These are phyloP conservation scores for Fusarium graminum DNA, from an alignment of 2,329 filamentous ascomycete genomes.

Conservation along the genomic window DNA sequence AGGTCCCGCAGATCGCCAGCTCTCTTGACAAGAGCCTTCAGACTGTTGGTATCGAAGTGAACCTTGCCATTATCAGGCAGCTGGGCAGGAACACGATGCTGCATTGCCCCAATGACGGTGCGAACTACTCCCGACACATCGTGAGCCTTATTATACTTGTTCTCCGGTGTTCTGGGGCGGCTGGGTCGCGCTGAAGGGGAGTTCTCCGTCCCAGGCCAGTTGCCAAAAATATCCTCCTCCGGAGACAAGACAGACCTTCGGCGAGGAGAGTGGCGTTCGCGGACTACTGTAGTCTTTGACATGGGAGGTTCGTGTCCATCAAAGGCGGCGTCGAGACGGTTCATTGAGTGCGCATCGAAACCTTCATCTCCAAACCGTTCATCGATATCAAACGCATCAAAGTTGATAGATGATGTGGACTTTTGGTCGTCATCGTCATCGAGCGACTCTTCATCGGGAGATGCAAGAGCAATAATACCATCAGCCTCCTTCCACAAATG, in stretches of 20 bases:
- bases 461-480: slow-evolving; percentile 87
- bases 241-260: slow-evolving; percentile 74
- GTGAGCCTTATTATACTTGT: slow-evolving; percentile 51
- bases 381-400: slow-evolving; percentile 58
- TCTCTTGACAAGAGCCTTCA: slow-evolving; percentile 74
- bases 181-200: slow-evolving; percentile 54
- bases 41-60: slow-evolving; percentile 76
- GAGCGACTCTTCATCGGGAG: slow-evolving; percentile 71
- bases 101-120: slow-evolving; percentile 74
- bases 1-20: slow-evolving; percentile 70
- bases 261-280: slow-evolving; percentile 65
- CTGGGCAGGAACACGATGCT: slow-evolving; percentile 62
- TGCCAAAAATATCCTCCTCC: slow-evolving; percentile 75
- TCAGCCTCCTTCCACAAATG: slow-evolving; percentile 84
- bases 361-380: slow-evolving; percentile 62
- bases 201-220: slow-evolving; percentile 59
- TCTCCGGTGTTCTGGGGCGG: slow-evolving; percentile 59
- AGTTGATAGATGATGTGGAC: slow-evolving; percentile 56
- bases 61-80: slow-evolving; percentile 60
- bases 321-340: slow-evolving; percentile 59
- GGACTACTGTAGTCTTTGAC: slow-evolving; percentile 65
- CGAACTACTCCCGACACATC: slow-evolving; percentile 66
- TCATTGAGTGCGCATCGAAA: slow-evolving; percentile 61
- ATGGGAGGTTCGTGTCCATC: slow-evolving; percentile 59
- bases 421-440: slow-evolving; percentile 55